Evolutionary conservation across 1,284 basidiomycete genomes (phyloP).

Genomic region (Cerrena zonata): DNA sequence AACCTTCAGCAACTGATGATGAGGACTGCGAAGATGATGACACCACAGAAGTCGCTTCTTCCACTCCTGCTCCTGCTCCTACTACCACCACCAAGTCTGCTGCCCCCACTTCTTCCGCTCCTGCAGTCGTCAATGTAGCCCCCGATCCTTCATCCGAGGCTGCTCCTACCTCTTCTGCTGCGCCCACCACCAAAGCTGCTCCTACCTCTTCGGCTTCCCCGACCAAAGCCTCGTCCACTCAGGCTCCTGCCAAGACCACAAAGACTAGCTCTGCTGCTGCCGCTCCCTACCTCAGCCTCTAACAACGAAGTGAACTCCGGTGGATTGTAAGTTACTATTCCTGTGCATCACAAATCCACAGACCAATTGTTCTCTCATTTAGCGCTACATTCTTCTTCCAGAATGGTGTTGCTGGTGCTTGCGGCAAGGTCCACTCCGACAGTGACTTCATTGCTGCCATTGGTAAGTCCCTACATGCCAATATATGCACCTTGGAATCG

Average conservation of each 20-base stretch:
- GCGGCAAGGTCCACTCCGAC: slow-evolving; percentile 66
- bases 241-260: slow-evolving; percentile 13
- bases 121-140: slow-evolving; percentile 9
- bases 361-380: no score
- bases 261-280: no score
- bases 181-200: no score
- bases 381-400: slow-evolving; percentile 44
- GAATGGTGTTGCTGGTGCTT: slow-evolving; percentile 65
- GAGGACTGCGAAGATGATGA: slow-evolving; percentile 29
- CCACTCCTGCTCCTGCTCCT: slow-evolving; percentile 10
- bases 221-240: slow-evolving; percentile 7
- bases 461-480: no score
- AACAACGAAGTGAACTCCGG: slow-evolving; percentile 22
- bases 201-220: slow-evolving; percentile 3
- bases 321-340: slow-evolving; percentile 42
- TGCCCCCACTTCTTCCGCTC: slow-evolving; percentile 8
- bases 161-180: slow-evolving; percentile 16
- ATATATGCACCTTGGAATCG: no score
- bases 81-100: slow-evolving; percentile 5
- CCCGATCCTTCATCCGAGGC: slow-evolving; percentile 12
- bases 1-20: slow-evolving; percentile 22
- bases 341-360: no score
- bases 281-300: slow-evolving; percentile 2
- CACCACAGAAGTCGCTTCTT: slow-evolving; percentile 10
- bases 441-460: slow-evolving; percentile 66